phyloP scores from a whole-genome alignment of 139 green algal species.

The Mesostigma viride region DNA sequence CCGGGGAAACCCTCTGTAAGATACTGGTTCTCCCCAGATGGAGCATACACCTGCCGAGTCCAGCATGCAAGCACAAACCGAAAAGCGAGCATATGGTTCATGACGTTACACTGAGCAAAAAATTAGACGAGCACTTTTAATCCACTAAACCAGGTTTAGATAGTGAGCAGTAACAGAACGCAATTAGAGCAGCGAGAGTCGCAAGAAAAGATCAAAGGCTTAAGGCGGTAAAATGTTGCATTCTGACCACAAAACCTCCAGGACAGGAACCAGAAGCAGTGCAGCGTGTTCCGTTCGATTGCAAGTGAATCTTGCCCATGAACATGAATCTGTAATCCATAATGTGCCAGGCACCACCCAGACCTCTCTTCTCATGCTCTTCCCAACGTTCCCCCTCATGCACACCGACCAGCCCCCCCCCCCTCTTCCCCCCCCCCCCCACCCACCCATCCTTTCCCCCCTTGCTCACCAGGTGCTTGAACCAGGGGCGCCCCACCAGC shows the following conservation, averaged over 20 bases:
- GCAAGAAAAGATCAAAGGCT: too few relatives aligned
- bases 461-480: conserved; percentile 17
- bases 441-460: too few relatives aligned
- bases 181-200: too few relatives aligned
- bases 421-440: too few relatives aligned
- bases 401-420: background rate
- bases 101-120: background rate
- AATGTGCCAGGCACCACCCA: background rate
- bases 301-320: too few relatives aligned
- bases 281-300: too few relatives aligned
- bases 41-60: conserved; percentile 22
- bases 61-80: background rate
- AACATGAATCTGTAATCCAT: background rate
- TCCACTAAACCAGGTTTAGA: too few relatives aligned
- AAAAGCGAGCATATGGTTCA: background rate
- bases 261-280: too few relatives aligned
- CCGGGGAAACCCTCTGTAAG: conserved; percentile 14
- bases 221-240: too few relatives aligned
- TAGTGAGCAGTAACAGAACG: too few relatives aligned
- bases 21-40: conserved; percentile 17
- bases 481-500: conserved; percentile 13
- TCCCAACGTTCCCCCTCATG: background rate
- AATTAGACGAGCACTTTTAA: background rate
- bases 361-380: background rate
- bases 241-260: too few relatives aligned